Conservation (phyloP, 2,329 filamentous ascomycete species). For the Fulvia fulva region DNA sequence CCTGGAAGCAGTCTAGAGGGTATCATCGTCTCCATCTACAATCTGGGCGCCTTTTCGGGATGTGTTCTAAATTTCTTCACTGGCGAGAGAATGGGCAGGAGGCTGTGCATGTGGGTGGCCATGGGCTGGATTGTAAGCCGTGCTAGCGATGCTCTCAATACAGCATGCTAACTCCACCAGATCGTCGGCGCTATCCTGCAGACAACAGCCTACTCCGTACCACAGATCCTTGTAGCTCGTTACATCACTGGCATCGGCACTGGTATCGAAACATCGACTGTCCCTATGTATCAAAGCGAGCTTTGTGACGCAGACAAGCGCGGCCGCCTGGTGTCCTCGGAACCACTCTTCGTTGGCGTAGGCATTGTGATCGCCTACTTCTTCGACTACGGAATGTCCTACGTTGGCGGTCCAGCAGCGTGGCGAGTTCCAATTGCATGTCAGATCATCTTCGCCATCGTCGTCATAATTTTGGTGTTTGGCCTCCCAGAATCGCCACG, state of each 20-base stretch:
- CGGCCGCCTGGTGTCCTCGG: slow-evolving; percentile 33
- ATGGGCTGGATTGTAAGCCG: slow-evolving; percentile 40
- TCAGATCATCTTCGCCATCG: slow-evolving; percentile 37
- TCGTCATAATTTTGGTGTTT: slow-evolving; percentile 40
- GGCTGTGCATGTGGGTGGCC: slow-evolving; percentile 46
- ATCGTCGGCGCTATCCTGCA: slow-evolving; percentile 46
- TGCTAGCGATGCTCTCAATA: not conserved
- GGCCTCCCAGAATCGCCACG: slow-evolving; percentile 40
- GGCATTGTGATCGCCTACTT: slow-evolving; percentile 33
- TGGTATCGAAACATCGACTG: slow-evolving; percentile 45
- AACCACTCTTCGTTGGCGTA: slow-evolving; percentile 35
- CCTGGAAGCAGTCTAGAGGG: slow-evolving; percentile 38
- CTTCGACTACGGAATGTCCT: slow-evolving; percentile 39
- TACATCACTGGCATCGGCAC: slow-evolving; percentile 48
- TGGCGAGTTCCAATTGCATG: slow-evolving; percentile 48
- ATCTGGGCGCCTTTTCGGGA: slow-evolving; percentile 58
- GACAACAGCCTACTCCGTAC: slow-evolving; percentile 40
- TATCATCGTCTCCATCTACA: slow-evolving; percentile 50
- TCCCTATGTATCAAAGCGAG: slow-evolving; percentile 41
- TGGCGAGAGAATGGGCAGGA: slow-evolving; percentile 48
- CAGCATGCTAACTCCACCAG: slow-evolving; percentile 10
- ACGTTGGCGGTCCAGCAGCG: slow-evolving; percentile 39
- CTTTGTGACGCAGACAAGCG: slow-evolving; percentile 33
- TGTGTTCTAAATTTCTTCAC: slow-evolving; percentile 48
- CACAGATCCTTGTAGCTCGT: slow-evolving; percentile 46